Evolutionary conservation across 2,329 filamentous ascomycete genomes (phyloP).

Genomic region (Epichloe gansuensis): DNA sequence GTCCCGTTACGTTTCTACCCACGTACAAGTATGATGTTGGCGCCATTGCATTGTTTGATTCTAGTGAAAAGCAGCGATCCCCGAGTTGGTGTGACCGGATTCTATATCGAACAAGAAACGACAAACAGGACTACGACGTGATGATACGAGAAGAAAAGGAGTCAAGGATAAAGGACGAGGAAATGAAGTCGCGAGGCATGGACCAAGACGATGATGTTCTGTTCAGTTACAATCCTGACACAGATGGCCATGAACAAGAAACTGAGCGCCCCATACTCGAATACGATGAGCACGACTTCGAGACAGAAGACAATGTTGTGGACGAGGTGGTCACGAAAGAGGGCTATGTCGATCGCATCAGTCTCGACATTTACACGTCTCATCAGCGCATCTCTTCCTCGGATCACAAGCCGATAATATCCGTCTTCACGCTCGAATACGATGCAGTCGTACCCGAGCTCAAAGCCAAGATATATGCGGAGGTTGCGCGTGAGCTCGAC

Average conservation of each 20-base stretch:
- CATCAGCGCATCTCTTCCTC: slow-evolving; percentile 86
- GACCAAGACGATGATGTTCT: slow-evolving; percentile 74
- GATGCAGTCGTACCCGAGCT: slow-evolving; percentile 77
- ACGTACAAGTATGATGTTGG: slow-evolving; percentile 98
- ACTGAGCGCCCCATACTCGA: slow-evolving; percentile 31
- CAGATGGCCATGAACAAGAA: slow-evolving; percentile 43
- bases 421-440: slow-evolving; percentile 73
- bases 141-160: slow-evolving; percentile 52
- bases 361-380: slow-evolving; percentile 61
- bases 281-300: slow-evolving; percentile 43
- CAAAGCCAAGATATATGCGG: slow-evolving; percentile 71
- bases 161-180: slow-evolving; percentile 61
- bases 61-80: slow-evolving; percentile 83
- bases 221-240: slow-evolving; percentile 82
- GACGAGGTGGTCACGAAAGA: slow-evolving; percentile 44
- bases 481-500: slow-evolving; percentile 80
- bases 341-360: slow-evolving; percentile 42
- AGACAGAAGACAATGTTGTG: slow-evolving; percentile 29
- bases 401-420: slow-evolving; percentile 85
- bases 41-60: slow-evolving; percentile 85
- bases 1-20: slow-evolving; percentile 74
- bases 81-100: slow-evolving; percentile 98
- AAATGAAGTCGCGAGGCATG: slow-evolving; percentile 72
- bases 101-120: slow-evolving; percentile 64
- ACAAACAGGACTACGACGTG: slow-evolving; percentile 54